A percentile compares a stretch with the other conserved stretches of the same genome.
These are phyloP conservation scores for Rozella allomycis DNA, from an alignment of 371 early-diverging fungal genomes.

Conservation along the genomic window DNA sequence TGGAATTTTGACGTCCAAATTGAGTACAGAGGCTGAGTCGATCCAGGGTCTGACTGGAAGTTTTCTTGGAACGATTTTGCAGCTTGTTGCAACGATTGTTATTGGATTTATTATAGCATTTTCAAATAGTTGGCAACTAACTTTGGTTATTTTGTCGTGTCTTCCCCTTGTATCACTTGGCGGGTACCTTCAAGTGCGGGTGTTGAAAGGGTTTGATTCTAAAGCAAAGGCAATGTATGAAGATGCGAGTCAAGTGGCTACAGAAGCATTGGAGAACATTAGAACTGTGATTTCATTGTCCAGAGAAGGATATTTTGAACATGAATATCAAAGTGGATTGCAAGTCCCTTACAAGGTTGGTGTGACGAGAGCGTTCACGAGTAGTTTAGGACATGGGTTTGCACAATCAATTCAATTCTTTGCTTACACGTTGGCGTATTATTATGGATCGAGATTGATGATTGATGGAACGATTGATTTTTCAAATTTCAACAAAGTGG, in stretches of 20 bases:
- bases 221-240: slow-evolving; percentile 40
- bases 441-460: slow-evolving; percentile 32
- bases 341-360: background rate
- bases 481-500: too few species aligned
- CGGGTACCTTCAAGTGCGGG: slow-evolving; percentile 9
- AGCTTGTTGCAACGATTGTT: slow-evolving; percentile 17
- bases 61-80: slow-evolving; percentile 29
- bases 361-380: background rate
- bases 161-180: slow-evolving; percentile 27
- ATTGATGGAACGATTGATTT: slow-evolving; percentile 18
- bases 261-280: slow-evolving; percentile 64
- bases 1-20: slow-evolving; percentile 56
- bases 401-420: slow-evolving; percentile 13
- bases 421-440: slow-evolving; percentile 36
- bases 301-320: slow-evolving; percentile 42
- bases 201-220: slow-evolving; percentile 21
- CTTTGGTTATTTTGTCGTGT: slow-evolving; percentile 29
- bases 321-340: slow-evolving; percentile 18
- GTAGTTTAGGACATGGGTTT: background rate
- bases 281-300: slow-evolving; percentile 68
- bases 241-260: slow-evolving; percentile 44
- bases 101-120: slow-evolving; percentile 12
- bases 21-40: slow-evolving; percentile 59
- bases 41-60: slow-evolving; percentile 27
- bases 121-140: slow-evolving; percentile 27